phyloP scores from a whole-genome alignment of 2,329 filamentous ascomycete species.

The Phyllosticta ampelicida region DNA sequence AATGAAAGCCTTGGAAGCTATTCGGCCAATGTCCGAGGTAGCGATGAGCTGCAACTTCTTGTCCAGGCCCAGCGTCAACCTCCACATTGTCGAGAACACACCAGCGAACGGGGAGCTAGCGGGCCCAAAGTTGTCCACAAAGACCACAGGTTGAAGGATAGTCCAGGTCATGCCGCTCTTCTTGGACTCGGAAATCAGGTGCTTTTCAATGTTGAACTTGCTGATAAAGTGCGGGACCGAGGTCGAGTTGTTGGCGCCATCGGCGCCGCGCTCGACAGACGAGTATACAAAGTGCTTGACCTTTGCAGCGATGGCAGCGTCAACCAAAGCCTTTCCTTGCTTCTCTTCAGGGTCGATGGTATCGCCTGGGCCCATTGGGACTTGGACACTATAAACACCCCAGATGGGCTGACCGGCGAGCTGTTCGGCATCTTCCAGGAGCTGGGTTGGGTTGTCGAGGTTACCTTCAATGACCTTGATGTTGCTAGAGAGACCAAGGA shows the following conservation, averaged over 20 bases:
- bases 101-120: constrained; percentile 26
- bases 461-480: constrained; percentile 47
- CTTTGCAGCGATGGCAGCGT: constrained; percentile 20
- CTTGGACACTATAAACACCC: constrained; percentile 25
- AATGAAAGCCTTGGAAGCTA: constrained; percentile 37
- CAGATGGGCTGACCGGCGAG: constrained; percentile 21
- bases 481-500: constrained; percentile 33
- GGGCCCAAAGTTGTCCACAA: constrained; percentile 45
- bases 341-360: constrained; percentile 19
- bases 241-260: constrained; percentile 40
- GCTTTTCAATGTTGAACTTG: constrained; percentile 50
- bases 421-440: constrained; percentile 40
- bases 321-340: constrained; percentile 29
- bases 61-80: constrained; percentile 16
- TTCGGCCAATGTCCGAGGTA: constrained; percentile 37
- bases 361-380: constrained; percentile 9
- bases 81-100: constrained; percentile 29
- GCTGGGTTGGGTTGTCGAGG: constrained; percentile 36
- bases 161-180: constrained; percentile 43
- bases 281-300: constrained; percentile 30
- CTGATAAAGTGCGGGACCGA: constrained; percentile 49
- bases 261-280: constrained; percentile 27
- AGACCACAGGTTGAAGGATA: constrained; percentile 48
- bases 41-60: constrained; percentile 26
- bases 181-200: constrained; percentile 37